Evolutionary conservation across 768 basidiomycete species (phyloP), one percentile per base, ranked within the genome.

Genomic region (Crucibulum laeve): DNA sequence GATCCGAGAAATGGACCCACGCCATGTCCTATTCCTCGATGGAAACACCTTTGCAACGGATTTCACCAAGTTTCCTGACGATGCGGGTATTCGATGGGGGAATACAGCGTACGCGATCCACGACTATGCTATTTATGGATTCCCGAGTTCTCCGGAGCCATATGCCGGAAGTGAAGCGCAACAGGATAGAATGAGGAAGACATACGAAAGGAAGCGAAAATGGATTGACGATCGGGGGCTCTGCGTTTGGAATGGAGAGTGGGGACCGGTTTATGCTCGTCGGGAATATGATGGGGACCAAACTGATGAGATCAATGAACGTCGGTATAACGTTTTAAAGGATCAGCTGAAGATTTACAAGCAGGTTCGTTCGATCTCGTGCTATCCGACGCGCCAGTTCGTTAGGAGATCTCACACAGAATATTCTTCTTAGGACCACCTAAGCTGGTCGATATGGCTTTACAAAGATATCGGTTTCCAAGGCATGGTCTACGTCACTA

Each of bases 381-480:
- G 15, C 21, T 36, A n/a, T 18, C 14, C 13, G n/a, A 10, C 8
- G 22, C 21, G 13, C 30, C 24, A 10, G 21, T 42, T 33, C 13
- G 11, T 10, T 18, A 38, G 3, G 17, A 32, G 13, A 18, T 21
- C 25, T 10, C 10, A 21, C 7, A 5, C 13, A 25, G 37, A 11
- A 26, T 13, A 13, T 19, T 5, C 41, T 3, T 7, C 10, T 4
- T 42, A 82, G 79, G 80, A 80, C 52, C 73, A 71, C 15, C 58
- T 84, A 38, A 80, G 79, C 54, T 90, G 87, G 87, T 83, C 83
- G 0, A 91, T 91, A 61, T 91, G 90, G 90, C 65, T 88, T 11
- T 91, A 86, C 74, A 91, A 86, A 54, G 84, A 87, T 53, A 84
- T 86, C 46, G 86, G 86, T 10, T 84, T 83, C 69, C 84, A 87